Percentiles rank a stretch among this genome's conserved stretches.
Evolutionary conservation across 2,329 filamentous ascomycete species (phyloP).

Genomic region (Penicillium decumbens): DNA sequence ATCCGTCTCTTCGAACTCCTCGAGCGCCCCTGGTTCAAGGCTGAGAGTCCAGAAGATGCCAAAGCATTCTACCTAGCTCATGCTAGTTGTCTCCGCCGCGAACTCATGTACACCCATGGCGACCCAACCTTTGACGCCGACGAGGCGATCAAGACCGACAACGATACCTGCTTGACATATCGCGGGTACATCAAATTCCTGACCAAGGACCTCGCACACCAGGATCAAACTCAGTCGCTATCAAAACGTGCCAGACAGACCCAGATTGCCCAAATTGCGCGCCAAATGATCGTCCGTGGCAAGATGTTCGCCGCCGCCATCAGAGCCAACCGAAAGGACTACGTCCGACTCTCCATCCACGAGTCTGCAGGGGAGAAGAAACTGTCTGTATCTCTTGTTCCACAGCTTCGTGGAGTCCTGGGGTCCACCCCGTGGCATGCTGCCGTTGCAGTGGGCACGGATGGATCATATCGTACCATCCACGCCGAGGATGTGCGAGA

Average conservation of each 20-base stretch:
- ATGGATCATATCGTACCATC: slow-evolving; percentile 24
- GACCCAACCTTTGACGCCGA: slow-evolving; percentile 26
- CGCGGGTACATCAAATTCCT: slow-evolving; percentile 29
- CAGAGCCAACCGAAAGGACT: slow-evolving; percentile 25
- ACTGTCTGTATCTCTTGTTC: slow-evolving; percentile 25
- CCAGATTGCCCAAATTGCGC: slow-evolving; percentile 20
- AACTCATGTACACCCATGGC: slow-evolving; percentile 24
- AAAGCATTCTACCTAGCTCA: slow-evolving; percentile 26
- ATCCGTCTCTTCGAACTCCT: slow-evolving; percentile 38
- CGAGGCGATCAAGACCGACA: slow-evolving; percentile 26
- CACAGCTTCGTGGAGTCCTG: slow-evolving; percentile 20
- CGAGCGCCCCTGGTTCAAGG: slow-evolving; percentile 23
- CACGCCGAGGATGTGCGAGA: slow-evolving; percentile 27
- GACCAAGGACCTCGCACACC: slow-evolving; percentile 25
- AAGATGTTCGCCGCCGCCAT: slow-evolving; percentile 30
- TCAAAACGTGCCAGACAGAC: slow-evolving; percentile 19
- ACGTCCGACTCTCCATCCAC: slow-evolving; percentile 30
- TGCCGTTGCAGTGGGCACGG: slow-evolving; percentile 29
- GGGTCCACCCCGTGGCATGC: slow-evolving; percentile 36
- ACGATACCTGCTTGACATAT: slow-evolving; percentile 28
- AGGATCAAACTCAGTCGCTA: slow-evolving; percentile 7
- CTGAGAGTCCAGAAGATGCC: slow-evolving; percentile 17
- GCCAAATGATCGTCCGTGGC: slow-evolving; percentile 27
- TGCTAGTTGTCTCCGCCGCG: slow-evolving; percentile 24
- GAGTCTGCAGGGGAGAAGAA: slow-evolving; percentile 27